Evolutionary conservation across 768 basidiomycete genomes (phyloP), one percentile per base, ranked within the genome.

Genomic region (Hypsizygus marmoreus): DNA sequence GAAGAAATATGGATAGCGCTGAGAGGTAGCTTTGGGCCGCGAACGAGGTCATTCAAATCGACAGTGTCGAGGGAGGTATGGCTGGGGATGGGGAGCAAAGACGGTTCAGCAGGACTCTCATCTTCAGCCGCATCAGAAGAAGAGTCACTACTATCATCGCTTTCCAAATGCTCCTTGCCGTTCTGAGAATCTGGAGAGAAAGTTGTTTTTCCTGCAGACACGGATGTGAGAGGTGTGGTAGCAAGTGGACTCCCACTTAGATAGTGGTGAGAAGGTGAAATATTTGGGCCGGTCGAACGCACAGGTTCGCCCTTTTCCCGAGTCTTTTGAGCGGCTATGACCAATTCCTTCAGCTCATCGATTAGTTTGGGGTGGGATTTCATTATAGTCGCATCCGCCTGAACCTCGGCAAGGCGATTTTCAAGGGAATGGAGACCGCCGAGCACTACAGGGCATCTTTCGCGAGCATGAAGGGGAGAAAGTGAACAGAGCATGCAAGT

Each of bases 401-500:
- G 61, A 14, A 82, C 60, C 49, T 78, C 73, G 6, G 55, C 60
- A 32, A 84, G 59, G 42, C 80, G 77, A 39, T 62, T 63, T 49
- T 64, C 67, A 53, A 84, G 70, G 6, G 71, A 59, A 6, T 64
- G 60, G 0, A 72, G 56, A 8, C 79, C 76, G 28, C 67, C 68
- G 19, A 64, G 47, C 19, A 84, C 66, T 17, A 73, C 58, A 4
- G 78, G 77, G 57, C 83, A 85, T 33, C 59, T 60, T 39, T 68
- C 68, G n/a, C 72, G 74, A 41, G 69, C 62, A 50, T 85, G 83
- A 29, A 68, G 64, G 6, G 77, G 73, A 4, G 53, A 50, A 34
- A 60, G 60, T 14, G 65, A 61, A 59, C 82, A 84, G 16, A 80
- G 62, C 30, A 73, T 74, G 49, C 82, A 79, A 7, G 47, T 24